Base-by-base conservation (phyloP, 345 rosid species). In the Kandelia obovata region DNA sequence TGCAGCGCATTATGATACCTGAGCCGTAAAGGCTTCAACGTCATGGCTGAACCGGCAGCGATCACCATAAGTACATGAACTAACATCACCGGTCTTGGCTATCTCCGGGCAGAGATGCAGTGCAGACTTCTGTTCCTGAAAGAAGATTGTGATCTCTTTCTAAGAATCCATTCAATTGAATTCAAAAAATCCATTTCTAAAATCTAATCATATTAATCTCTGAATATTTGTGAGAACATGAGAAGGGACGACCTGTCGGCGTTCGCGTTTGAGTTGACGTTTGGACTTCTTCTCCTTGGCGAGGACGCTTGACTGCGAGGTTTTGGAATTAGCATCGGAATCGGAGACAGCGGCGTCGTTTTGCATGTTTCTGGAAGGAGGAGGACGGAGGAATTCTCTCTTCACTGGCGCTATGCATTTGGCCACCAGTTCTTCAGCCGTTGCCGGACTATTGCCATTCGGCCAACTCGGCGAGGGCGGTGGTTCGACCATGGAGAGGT, bases 261-360 rank as follows among this genome's bases (percentile, higher is more conserved):
- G 92, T 71, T 91, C 97, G 31, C 98, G 91, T 80, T 94, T 94
- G 63, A 91, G 83, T 67, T 91, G 97, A n/a, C 98, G 89, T 74
- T 85, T 94, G 11, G 97, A 94, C 83, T 94, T 94, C 88, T 85
- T 91, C 77, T 94, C 96, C 76, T 74, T 84, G 51, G 84, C 5
- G 2, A 75, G 82, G 21, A 83, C 46, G 21, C 75, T 58, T 0
- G 87, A 53, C 43, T 70, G 79, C 61, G 85, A 67, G 37, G 71
- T 35, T 25, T 66, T 74, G 35, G 71, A 58, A 21, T 67, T 70
- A 2, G 75, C 64, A 21, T 61, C 63, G 34, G 70, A n/a, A 25
- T 68, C 74, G 9, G 79, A 13, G 46, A 35, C 77, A 66, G 62
- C 34, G n/a, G 58, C 72, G 37, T 79, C 89, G 51, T 78, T 74